Evolutionary conservation across 768 basidiomycete species (phyloP), one percentile per base, ranked within the genome.

Genomic region (Myochromella boudieri): DNA sequence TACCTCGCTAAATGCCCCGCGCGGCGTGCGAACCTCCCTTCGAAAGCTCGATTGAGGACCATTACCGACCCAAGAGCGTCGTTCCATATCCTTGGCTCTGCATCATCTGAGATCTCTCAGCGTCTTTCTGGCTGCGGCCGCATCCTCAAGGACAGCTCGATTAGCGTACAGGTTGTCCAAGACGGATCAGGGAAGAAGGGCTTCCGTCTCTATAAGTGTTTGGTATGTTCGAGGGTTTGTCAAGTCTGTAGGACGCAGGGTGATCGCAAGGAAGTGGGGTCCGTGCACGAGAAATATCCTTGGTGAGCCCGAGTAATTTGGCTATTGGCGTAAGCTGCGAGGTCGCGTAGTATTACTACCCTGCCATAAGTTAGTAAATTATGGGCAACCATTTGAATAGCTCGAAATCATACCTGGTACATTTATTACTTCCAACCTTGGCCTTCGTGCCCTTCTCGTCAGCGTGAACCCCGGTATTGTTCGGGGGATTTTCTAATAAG

Each of bases 21-120:
- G 41, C 14, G 51, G 51, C 27, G 47, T 20, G 20, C 37, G 22
- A 39, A 40, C 45, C 28, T 49, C 47, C 42, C 37, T 53, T 44
- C 10, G 51, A 38, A 17, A 48, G 17, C 22, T 53, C 46, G 11
- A 49, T 44, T 1, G 42, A 48, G 24, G 11, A 53, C 37, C 47
- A 45, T 33, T 11, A 48, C 51, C 37, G 47, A 49, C 17, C 46
- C 51, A 44, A 53, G 42, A 2, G 42, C 46, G 26, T 43, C 46
- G 10, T 52, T 36, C 14, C 31, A 36, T 25, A 48, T 48, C 26
- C 51, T 48, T 17, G 14, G 15, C 31, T 37, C 41, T 24, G 34
- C 46, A 37, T 48, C 42, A 10, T 44, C 21, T 9, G n/a, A n/a
- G n/a, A n/a, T n/a, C n/a, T n/a, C 18, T 36, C 36, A 48, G 33